These are phyloP conservation scores for Curvularia lunata DNA, from an alignment of 2,329 filamentous ascomycete genomes.

Conservation along the genomic window DNA sequence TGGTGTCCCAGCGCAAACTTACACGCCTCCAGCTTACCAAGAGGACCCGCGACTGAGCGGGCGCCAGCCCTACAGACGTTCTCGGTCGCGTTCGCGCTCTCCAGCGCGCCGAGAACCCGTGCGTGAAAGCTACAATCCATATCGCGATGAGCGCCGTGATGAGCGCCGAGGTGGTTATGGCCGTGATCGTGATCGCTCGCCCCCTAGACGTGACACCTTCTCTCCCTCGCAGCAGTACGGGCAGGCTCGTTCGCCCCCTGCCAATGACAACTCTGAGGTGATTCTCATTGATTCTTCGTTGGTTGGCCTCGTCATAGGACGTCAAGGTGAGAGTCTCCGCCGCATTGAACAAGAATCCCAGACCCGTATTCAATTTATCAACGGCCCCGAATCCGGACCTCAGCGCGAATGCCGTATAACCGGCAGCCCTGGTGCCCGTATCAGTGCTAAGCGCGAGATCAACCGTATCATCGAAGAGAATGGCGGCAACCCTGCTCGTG, in stretches of 20 bases:
- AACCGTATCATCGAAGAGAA: constrained; percentile 88
- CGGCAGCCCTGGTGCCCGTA: constrained; percentile 72
- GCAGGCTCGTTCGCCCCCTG: constrained; percentile 65
- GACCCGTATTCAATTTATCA: constrained; percentile 87
- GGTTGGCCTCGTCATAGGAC: constrained; percentile 88
- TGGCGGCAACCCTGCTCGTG: constrained; percentile 60
- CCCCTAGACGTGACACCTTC: constrained; percentile 64
- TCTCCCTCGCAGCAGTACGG: constrained; percentile 63
- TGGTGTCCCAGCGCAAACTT: constrained; percentile 39
- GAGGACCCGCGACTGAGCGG: constrained; percentile 58
- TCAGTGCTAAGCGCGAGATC: constrained; percentile 81
- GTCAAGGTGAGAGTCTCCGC: constrained; percentile 86
- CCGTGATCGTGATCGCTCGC: constrained; percentile 77
- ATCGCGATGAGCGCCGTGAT: constrained; percentile 82
- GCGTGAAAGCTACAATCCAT: constrained; percentile 79
- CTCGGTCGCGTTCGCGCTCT: constrained; percentile 70
- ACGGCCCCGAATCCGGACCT: constrained; percentile 73
- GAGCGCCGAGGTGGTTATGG: constrained; percentile 66
- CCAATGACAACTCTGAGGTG: constrained; percentile 76
- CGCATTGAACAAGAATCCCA: constrained; percentile 83
- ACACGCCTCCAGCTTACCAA: constrained; percentile 47
- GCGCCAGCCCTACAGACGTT: constrained; percentile 65
- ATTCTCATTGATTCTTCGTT: constrained; percentile 86
- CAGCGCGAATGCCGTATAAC: constrained; percentile 87
- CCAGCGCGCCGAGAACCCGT: constrained; percentile 70